These are phyloP conservation scores for Bacidia rubella DNA, from an alignment of 495 filamentous ascomycete genomes.

Conservation along the genomic window DNA sequence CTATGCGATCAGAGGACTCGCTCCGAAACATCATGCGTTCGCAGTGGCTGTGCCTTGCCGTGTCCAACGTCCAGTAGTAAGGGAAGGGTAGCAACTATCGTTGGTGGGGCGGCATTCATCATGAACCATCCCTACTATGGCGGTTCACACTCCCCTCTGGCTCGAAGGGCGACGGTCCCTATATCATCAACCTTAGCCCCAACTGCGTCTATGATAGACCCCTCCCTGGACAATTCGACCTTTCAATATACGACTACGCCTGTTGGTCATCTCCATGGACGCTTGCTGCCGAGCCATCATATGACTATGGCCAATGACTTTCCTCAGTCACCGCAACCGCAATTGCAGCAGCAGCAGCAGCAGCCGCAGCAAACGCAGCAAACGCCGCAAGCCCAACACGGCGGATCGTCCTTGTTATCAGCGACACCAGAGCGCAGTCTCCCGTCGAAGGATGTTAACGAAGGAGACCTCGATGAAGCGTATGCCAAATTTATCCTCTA, in stretches of 20 bases:
- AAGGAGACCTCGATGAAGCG: slow-evolving; percentile 68
- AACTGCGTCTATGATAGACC: slow-evolving; percentile 19
- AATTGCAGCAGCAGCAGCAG: not conserved
- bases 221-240: slow-evolving; percentile 12
- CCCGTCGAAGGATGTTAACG: slow-evolving; percentile 57
- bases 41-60: slow-evolving; percentile 5
- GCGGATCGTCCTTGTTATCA: slow-evolving; percentile 7
- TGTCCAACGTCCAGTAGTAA: not conserved
- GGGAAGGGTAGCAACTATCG: not conserved
- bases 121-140: slow-evolving; percentile 17
- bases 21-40: slow-evolving; percentile 1
- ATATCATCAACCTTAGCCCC: slow-evolving; percentile 14
- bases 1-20: slow-evolving; percentile 4
- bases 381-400: not conserved
- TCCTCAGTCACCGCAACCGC: not conserved
- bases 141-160: slow-evolving; percentile 8
- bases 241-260: slow-evolving; percentile 8
- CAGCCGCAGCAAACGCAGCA: not conserved
- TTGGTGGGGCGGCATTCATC: slow-evolving; percentile 1
- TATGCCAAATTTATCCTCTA: slow-evolving; percentile 84
- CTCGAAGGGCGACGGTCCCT: slow-evolving; percentile 13
- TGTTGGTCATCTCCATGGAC: slow-evolving; percentile 5
- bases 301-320: not conserved
- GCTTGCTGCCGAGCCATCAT: not conserved
- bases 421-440: slow-evolving; percentile 30